Percentiles rank a stretch among this genome's conserved stretches.
Evolutionary conservation across 768 basidiomycete genomes (phyloP).

Genomic region (Phaffia australis): DNA sequence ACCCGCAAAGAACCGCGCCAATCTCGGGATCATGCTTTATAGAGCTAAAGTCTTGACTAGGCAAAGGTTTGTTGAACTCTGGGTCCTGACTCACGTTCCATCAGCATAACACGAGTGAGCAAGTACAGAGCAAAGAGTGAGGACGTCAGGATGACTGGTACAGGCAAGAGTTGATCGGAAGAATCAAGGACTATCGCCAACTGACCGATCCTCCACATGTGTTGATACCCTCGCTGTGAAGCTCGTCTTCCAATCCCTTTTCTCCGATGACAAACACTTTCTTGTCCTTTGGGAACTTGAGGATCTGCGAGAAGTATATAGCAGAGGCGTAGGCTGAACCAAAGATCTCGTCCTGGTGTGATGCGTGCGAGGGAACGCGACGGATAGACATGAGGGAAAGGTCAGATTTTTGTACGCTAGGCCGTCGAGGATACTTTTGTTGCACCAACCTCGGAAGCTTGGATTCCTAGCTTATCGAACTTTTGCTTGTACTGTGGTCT

Average conservation of each 20-base stretch:
- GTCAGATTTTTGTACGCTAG: slow-evolving; percentile 1
- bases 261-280: slow-evolving; percentile 93
- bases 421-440: slow-evolving; percentile 13
- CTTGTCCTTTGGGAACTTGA: slow-evolving; percentile 79
- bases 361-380: too few relatives aligned
- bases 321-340: slow-evolving; percentile 84
- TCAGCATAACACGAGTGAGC: background rate
- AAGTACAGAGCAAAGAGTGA: slow-evolving; percentile 8
- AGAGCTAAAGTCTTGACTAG: slow-evolving; percentile 52
- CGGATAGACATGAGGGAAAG: background rate
- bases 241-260: slow-evolving; percentile 82
- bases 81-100: slow-evolving; percentile 52
- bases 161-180: background rate
- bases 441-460: slow-evolving; percentile 65
- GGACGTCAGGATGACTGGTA: background rate
- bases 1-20: slow-evolving; percentile 87
- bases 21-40: slow-evolving; percentile 57
- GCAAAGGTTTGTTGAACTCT: slow-evolving; percentile 67
- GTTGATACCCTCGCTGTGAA: slow-evolving; percentile 70
- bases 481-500: slow-evolving; percentile 75
- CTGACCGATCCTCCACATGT: slow-evolving; percentile 76
- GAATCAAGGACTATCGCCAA: background rate
- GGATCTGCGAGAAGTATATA: slow-evolving; percentile 74
- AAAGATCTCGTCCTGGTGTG: slow-evolving; percentile 92
- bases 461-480: slow-evolving; percentile 78